Evolutionary conservation across 2,329 filamentous ascomycete genomes (phyloP).

Genomic region (Colletotrichum euphorbiae): DNA sequence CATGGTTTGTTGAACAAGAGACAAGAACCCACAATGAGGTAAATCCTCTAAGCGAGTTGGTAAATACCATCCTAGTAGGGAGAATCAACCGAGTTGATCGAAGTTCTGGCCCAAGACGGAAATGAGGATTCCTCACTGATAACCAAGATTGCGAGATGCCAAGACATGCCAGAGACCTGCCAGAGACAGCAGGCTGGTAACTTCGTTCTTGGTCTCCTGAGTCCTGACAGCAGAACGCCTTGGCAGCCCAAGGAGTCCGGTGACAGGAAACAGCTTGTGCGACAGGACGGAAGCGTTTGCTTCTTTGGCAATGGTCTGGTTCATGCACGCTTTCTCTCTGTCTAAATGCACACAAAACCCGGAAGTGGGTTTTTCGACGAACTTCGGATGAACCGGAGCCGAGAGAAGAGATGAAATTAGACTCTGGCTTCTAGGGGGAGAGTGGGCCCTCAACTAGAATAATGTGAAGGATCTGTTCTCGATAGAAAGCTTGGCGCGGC

Average conservation of each 20-base stretch:
- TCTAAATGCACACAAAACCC: constrained; percentile 22
- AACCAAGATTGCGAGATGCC: constrained; percentile 22
- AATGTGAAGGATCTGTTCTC: constrained; percentile 25
- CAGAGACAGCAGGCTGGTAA: constrained; percentile 27
- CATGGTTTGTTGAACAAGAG: neutral
- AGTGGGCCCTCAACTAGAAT: constrained; percentile 10
- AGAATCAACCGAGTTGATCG: neutral
- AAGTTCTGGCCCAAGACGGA: neutral
- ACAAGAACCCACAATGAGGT: neutral
- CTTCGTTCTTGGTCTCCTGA: neutral
- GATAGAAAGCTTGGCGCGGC: constrained; percentile 24
- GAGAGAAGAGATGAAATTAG: constrained; percentile 19
- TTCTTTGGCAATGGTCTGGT: constrained; percentile 24
- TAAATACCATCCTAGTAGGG: constrained; percentile 2
- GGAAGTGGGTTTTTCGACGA: constrained; percentile 5
- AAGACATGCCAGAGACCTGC: constrained; percentile 16
- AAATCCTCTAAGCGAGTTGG: neutral
- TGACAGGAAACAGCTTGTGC: constrained; percentile 6
- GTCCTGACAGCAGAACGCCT: neutral
- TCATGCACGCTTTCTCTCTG: constrained; percentile 17
- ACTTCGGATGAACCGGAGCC: constrained; percentile 24
- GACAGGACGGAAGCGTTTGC: constrained; percentile 9
- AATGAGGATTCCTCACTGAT: constrained; percentile 13
- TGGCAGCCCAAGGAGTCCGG: constrained; percentile 17
- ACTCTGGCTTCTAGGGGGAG: constrained; percentile 19